A percentile compares a stretch with the other conserved stretches of the same genome.
These are phyloP conservation scores for Vaccinium myrtillus DNA, from an alignment of 148 eudicot species.

Conservation along the genomic window DNA sequence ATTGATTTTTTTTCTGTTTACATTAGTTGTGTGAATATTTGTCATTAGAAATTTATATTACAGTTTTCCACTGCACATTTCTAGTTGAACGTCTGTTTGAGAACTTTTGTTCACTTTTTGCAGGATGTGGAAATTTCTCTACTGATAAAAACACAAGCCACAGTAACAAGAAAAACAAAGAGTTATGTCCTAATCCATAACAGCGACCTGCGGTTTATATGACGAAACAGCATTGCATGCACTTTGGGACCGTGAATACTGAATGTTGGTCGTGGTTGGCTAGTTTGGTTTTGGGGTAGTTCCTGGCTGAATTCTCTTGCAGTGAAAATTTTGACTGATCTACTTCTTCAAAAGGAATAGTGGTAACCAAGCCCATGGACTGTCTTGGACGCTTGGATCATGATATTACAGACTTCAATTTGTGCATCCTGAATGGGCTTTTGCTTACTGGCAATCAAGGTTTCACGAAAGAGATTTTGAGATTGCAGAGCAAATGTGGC, in stretches of 20 bases:
- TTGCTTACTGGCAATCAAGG: constrained; percentile 85
- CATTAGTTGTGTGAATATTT: not conserved
- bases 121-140: not conserved
- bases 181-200: not conserved
- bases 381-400: too few relatives aligned
- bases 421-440: constrained; percentile 69
- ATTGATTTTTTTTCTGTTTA: not conserved
- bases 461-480: constrained; percentile 79
- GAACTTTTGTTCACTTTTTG: not conserved
- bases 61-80: not conserved
- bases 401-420: too few relatives aligned
- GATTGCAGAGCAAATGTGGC: constrained; percentile 67
- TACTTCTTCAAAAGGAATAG: too few relatives aligned
- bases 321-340: too few relatives aligned
- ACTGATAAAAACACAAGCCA: not conserved
- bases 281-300: too few relatives aligned
- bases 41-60: not conserved
- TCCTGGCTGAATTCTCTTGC: too few relatives aligned
- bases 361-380: too few relatives aligned
- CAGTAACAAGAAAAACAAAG: not conserved
- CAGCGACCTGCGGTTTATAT: too few relatives aligned
- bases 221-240: too few relatives aligned
- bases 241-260: too few relatives aligned
- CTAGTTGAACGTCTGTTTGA: not conserved
- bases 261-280: too few relatives aligned